A percentile compares a stretch with the other conserved stretches of the same genome.
Evolutionary conservation across 202 grass and related monocot species (phyloP).

Genomic region (Elaeis oleifera): DNA sequence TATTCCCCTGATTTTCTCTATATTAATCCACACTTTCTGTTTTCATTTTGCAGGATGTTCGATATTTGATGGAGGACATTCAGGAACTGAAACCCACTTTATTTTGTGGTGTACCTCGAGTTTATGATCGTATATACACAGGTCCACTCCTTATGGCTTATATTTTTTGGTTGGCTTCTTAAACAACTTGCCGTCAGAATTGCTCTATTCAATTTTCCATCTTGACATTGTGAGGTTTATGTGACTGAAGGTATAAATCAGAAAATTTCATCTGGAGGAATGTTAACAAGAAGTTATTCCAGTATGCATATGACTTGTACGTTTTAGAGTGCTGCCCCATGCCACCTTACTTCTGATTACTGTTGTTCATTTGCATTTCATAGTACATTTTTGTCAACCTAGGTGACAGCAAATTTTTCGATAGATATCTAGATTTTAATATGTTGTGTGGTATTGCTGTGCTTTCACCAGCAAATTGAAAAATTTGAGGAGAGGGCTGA

Average conservation of each 20-base stretch:
- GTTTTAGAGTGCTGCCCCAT: slow-evolving; percentile 13
- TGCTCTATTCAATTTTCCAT: too few relatives aligned
- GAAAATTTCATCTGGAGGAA: slow-evolving; percentile 75
- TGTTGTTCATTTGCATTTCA: too few relatives aligned
- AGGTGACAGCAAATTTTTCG: too few relatives aligned
- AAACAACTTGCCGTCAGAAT: slow-evolving; percentile 4
- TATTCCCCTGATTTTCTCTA: neutral
- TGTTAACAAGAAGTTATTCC: slow-evolving; percentile 53
- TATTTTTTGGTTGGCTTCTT: slow-evolving; percentile 4
- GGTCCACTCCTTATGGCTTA: slow-evolving; percentile 26
- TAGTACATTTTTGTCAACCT: too few relatives aligned
- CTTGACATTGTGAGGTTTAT: neutral
- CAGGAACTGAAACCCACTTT: slow-evolving; percentile 84
- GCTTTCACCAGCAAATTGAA: slow-evolving; percentile 50
- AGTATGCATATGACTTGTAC: slow-evolving; percentile 91
- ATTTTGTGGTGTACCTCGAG: slow-evolving; percentile 89
- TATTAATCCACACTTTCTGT: neutral
- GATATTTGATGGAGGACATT: slow-evolving; percentile 90
- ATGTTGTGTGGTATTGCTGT: neutral
- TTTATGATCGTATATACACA: slow-evolving; percentile 91
- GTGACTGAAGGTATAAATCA: slow-evolving; percentile 65
- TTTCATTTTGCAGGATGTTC: slow-evolving; percentile 52
- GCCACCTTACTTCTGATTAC: too few relatives aligned
- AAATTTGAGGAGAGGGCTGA: slow-evolving; percentile 67
- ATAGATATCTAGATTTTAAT: too few relatives aligned